Percentiles rank a stretch among this genome's conserved stretches.
phyloP scores from a whole-genome alignment of 495 filamentous ascomycete genomes.

The Pseudevernia furfuracea region DNA sequence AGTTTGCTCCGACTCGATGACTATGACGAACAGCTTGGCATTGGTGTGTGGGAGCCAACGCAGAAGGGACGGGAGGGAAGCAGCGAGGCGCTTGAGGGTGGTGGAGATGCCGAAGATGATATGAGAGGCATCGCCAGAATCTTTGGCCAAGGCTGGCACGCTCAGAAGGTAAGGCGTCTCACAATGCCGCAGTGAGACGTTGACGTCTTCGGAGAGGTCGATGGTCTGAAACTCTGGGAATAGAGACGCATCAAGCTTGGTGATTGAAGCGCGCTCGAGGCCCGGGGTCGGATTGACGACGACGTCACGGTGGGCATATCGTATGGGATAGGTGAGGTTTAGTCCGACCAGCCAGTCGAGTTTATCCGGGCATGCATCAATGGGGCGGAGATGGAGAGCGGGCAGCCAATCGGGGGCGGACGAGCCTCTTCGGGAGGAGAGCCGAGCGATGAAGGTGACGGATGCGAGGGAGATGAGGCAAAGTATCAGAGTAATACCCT shows the following conservation, averaged over 20 bases:
- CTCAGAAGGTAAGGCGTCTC: slow-evolving; percentile 37
- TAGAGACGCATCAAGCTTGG: slow-evolving; percentile 34
- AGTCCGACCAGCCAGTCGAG: slow-evolving; percentile 23
- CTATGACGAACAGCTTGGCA: slow-evolving; percentile 42
- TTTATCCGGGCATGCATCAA: slow-evolving; percentile 20
- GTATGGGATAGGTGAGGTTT: slow-evolving; percentile 24
- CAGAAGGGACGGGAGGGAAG: slow-evolving; percentile 40
- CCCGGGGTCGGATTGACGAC: slow-evolving; percentile 16
- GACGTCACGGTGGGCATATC: slow-evolving; percentile 26
- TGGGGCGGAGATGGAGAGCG: slow-evolving; percentile 2
- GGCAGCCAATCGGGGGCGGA: slow-evolving; percentile 12
- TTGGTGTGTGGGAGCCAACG: slow-evolving; percentile 46
- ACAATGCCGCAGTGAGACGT: slow-evolving; percentile 36
- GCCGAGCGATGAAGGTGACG: slow-evolving; percentile 11
- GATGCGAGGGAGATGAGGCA: slow-evolving; percentile 13
- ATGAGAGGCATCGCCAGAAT: slow-evolving; percentile 43
- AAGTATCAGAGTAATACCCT: slow-evolving; percentile 8
- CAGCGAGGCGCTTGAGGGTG: slow-evolving; percentile 44
- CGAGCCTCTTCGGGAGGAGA: slow-evolving; percentile 7
- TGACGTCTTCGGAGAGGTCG: slow-evolving; percentile 40
- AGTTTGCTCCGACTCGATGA: slow-evolving; percentile 36
- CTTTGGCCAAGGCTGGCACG: slow-evolving; percentile 38
- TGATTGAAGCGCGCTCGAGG: slow-evolving; percentile 20
- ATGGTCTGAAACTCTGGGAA: slow-evolving; percentile 40
- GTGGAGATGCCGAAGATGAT: slow-evolving; percentile 46